Percentiles rank a stretch among this genome's conserved stretches.
phyloP scores from a whole-genome alignment of 208 protist species.

The Trypanosoma grayi region DNA sequence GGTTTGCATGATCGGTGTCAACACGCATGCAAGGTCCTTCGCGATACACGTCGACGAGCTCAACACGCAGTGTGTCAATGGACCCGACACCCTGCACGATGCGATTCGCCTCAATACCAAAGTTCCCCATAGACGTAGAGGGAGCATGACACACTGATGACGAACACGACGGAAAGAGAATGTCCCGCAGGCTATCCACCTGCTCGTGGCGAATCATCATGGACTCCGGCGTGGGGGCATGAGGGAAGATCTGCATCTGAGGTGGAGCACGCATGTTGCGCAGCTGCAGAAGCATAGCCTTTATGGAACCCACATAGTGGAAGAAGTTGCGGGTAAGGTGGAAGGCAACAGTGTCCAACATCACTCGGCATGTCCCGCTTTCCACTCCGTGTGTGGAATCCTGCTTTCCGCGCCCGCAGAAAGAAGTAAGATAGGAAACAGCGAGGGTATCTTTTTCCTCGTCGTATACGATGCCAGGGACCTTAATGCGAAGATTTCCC shows the following conservation, averaged over 20 bases:
- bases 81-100: slow-evolving; percentile 62
- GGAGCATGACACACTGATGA: background rate
- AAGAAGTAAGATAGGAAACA: slow-evolving; percentile 47
- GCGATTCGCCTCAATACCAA: slow-evolving; percentile 31
- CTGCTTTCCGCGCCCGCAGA: slow-evolving; percentile 46
- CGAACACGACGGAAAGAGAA: no score
- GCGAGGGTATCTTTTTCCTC: slow-evolving; percentile 57
- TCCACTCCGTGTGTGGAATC: slow-evolving; percentile 51
- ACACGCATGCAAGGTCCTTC: slow-evolving; percentile 44
- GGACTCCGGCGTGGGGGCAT: background rate
- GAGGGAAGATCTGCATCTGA: no score
- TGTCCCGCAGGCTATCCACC: background rate
- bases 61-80: slow-evolving; percentile 33
- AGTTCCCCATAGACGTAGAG: background rate
- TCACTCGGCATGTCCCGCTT: slow-evolving; percentile 58
- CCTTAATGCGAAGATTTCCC: slow-evolving; percentile 52
- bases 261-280: background rate
- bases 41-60: slow-evolving; percentile 46
- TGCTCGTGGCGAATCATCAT: background rate
- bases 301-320: slow-evolving; percentile 45
- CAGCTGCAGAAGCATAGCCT: slow-evolving; percentile 24
- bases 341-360: slow-evolving; percentile 39
- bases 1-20: slow-evolving; percentile 26
- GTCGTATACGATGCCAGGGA: slow-evolving; percentile 59
- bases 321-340: slow-evolving; percentile 71